Evolutionary conservation across 140 eudicot genomes (phyloP).

Genomic region (Erigeron philadelphicus): DNA sequence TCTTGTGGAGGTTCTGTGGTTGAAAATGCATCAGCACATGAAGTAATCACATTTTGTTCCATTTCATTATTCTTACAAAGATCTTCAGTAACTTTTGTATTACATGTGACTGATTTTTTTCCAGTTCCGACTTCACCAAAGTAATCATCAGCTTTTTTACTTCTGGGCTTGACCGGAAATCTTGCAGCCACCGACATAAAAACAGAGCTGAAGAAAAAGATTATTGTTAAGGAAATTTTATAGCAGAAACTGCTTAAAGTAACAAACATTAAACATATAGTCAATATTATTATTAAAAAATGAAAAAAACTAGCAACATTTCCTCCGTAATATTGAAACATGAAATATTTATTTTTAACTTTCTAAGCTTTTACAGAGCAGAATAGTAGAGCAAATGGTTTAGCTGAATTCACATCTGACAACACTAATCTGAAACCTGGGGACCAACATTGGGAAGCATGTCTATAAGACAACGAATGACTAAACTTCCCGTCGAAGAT

Average conservation of each 20-base stretch:
- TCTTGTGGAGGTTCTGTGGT: background rate
- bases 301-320: background rate
- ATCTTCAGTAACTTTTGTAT: slow-evolving; percentile 16
- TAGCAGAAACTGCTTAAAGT: background rate
- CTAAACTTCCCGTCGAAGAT: too few species aligned
- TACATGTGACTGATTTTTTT: slow-evolving; percentile 28
- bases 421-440: background rate
- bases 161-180: slow-evolving; percentile 32
- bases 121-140: slow-evolving; percentile 8
- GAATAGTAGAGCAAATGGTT: too few species aligned
- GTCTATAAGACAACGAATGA: too few species aligned
- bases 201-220: slow-evolving; percentile 41
- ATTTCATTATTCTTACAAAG: slow-evolving; percentile 3
- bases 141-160: slow-evolving; percentile 18
- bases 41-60: slow-evolving; percentile 7
- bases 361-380: too few species aligned
- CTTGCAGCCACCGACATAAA: slow-evolving; percentile 51
- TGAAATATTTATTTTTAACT: background rate
- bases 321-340: background rate
- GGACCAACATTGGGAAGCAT: background rate
- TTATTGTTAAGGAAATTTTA: slow-evolving; percentile 8
- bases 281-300: background rate
- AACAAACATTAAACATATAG: background rate
- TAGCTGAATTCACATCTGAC: background rate
- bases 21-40: slow-evolving; percentile 6